These are phyloP conservation scores for Gossypium herbaceum DNA, from an alignment of 345 rosid species.

Conservation along the genomic window DNA sequence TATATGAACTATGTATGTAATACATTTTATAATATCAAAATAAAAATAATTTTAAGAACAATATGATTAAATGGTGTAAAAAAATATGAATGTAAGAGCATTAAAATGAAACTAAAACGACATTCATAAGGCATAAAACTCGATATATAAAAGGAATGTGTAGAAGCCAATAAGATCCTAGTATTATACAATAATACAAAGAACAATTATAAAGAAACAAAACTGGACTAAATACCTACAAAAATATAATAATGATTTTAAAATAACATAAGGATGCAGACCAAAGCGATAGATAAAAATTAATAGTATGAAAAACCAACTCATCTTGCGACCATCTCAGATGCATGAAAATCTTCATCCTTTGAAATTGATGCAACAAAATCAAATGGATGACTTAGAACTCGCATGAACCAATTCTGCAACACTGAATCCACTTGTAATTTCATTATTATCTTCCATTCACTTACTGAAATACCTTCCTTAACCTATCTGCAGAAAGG, in stretches of 20 bases:
- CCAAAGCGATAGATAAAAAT: neutral
- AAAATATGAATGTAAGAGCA: too few relatives aligned
- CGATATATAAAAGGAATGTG: neutral
- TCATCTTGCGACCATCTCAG: neutral
- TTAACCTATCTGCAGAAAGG: slow-evolving; percentile 65
- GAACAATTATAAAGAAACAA: slow-evolving; percentile 21
- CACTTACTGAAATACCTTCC: slow-evolving; percentile 46
- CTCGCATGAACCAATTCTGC: neutral
- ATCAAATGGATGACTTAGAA: neutral
- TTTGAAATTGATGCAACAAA: neutral
- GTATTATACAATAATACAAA: neutral
- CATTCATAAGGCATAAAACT: neutral
- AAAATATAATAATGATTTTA: neutral
- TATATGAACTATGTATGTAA: too few relatives aligned
- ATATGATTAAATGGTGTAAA: too few relatives aligned
- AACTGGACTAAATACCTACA: slow-evolving; percentile 32
- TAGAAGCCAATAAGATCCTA: neutral
- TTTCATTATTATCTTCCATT: neutral
- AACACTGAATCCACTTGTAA: neutral
- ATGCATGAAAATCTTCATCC: neutral
- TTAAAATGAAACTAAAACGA: too few relatives aligned
- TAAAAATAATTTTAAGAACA: too few relatives aligned
- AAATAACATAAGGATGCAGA: neutral
- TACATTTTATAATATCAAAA: too few relatives aligned
- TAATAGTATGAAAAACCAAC: neutral